phyloP scores from a whole-genome alignment of 2,329 filamentous ascomycete species.

The Colletotrichum tofieldiae region DNA sequence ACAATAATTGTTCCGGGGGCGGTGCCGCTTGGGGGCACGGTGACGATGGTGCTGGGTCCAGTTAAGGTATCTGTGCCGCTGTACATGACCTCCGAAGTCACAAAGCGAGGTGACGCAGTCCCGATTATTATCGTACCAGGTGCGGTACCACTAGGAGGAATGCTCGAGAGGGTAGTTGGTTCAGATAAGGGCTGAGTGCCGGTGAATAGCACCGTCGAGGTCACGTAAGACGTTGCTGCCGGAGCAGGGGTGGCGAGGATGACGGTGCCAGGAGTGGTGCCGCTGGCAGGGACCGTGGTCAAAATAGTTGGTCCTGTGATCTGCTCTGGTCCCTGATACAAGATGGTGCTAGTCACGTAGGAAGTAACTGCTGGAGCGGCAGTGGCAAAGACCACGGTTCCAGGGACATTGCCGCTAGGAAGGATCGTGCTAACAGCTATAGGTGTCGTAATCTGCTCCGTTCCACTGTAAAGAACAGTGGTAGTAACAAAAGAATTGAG shows the following conservation, averaged over 20 bases:
- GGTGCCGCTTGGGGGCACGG: conserved; percentile 18
- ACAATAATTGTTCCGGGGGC: conserved; percentile 32
- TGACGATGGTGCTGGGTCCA: conserved; percentile 5
- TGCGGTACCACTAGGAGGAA: conserved; percentile 21
- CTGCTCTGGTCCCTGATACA: background rate
- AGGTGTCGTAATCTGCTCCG: background rate
- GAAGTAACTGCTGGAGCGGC: background rate
- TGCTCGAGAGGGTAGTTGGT: conserved; percentile 19
- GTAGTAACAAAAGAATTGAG: conserved; percentile 5
- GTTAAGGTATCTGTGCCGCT: background rate
- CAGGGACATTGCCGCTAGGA: conserved; percentile 26
- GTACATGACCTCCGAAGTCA: conserved; percentile 14
- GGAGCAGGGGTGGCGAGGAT: conserved; percentile 9
- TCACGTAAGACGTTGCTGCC: background rate
- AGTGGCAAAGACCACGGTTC: conserved; percentile 20
- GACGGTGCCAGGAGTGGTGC: conserved; percentile 23
- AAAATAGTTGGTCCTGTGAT: conserved; percentile 12
- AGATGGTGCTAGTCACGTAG: background rate
- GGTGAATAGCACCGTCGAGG: background rate
- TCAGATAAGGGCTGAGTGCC: conserved; percentile 16
- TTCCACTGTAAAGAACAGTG: conserved; percentile 3
- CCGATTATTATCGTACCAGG: conserved; percentile 34
- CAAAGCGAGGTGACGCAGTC: conserved; percentile 3
- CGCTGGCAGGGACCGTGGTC: conserved; percentile 5
- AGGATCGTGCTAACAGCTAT: conserved; percentile 22